phyloP scores from a whole-genome alignment of 805 yeast genomes.

The Pichia rugopelliculosa region DNA sequence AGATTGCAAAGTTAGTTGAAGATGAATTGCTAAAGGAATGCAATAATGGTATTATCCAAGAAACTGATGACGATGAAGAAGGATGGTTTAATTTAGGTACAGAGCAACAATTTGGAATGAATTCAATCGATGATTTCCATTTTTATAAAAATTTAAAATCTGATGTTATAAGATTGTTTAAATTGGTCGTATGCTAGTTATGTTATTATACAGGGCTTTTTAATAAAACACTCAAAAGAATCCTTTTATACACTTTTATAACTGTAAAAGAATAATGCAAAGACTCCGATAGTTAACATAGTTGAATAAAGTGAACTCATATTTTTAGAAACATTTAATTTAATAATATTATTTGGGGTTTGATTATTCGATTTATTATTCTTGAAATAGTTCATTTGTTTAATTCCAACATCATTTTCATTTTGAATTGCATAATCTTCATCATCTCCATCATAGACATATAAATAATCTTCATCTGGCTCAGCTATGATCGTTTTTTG shows the following conservation, averaged over 20 bases:
- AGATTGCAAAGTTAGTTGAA: slow-evolving; percentile 6
- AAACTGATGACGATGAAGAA: slow-evolving; percentile 11
- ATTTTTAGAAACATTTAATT: background rate
- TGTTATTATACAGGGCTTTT: background rate
- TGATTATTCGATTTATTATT: background rate
- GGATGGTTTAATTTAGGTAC: slow-evolving; percentile 21
- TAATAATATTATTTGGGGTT: slow-evolving; percentile 1
- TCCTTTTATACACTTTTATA: background rate
- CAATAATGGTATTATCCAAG: background rate
- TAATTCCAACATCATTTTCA: background rate
- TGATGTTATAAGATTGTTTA: slow-evolving; percentile 19
- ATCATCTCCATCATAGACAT: slow-evolving; percentile 26
- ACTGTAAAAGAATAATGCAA: background rate
- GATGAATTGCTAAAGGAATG: slow-evolving; percentile 9
- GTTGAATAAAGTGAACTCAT: background rate
- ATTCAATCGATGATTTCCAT: slow-evolving; percentile 21
- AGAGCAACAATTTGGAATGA: slow-evolving; percentile 8
- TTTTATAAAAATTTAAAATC: slow-evolving; percentile 19
- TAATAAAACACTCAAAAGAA: too few species aligned
- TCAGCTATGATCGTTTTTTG: slow-evolving; percentile 59
- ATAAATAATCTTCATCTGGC: slow-evolving; percentile 6
- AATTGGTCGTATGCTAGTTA: slow-evolving; percentile 3
- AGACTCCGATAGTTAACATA: background rate
- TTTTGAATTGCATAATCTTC: slow-evolving; percentile 35
- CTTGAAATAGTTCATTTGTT: background rate